Evolutionary conservation across 1,284 basidiomycete genomes (phyloP).

Genomic region (Leccinum insolens): DNA sequence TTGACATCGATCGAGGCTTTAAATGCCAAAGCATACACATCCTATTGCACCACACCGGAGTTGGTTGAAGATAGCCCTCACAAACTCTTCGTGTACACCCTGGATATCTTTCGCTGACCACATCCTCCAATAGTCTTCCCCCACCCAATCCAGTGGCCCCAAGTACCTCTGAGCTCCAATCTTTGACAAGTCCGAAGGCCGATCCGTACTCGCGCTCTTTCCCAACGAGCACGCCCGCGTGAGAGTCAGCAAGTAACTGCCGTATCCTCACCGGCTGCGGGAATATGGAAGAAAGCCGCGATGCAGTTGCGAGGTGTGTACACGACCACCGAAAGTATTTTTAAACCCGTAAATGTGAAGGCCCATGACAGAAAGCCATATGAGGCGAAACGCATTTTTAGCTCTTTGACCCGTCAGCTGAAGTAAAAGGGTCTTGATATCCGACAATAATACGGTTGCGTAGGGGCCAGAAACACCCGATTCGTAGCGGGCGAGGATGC

Average conservation of each 20-base stretch:
- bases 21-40: constrained; percentile 64
- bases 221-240: constrained; percentile 67
- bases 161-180: constrained; percentile 60
- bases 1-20: constrained; percentile 67
- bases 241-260: constrained; percentile 53
- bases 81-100: constrained; percentile 48
- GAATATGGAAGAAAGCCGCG: constrained; percentile 55
- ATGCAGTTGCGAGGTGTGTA: constrained; percentile 44
- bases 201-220: constrained; percentile 60
- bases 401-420: constrained; percentile 54
- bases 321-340: constrained; percentile 57
- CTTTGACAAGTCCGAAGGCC: constrained; percentile 67
- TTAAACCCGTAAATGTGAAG: constrained; percentile 11
- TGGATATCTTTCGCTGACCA: constrained; percentile 55
- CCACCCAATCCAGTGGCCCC: constrained; percentile 54
- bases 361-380: constrained; percentile 80
- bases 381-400: constrained; percentile 67
- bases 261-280: constrained; percentile 40
- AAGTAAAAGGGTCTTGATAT: constrained; percentile 75
- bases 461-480: constrained; percentile 75
- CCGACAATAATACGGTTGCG: constrained; percentile 77
- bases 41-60: constrained; percentile 57
- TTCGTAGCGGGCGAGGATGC: constrained; percentile 62
- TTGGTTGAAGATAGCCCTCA: constrained; percentile 60
- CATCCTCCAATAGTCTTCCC: constrained; percentile 42